These are phyloP conservation scores for Emergomyces pasteurianus DNA, from an alignment of 2,329 filamentous ascomycete genomes.

Conservation along the genomic window DNA sequence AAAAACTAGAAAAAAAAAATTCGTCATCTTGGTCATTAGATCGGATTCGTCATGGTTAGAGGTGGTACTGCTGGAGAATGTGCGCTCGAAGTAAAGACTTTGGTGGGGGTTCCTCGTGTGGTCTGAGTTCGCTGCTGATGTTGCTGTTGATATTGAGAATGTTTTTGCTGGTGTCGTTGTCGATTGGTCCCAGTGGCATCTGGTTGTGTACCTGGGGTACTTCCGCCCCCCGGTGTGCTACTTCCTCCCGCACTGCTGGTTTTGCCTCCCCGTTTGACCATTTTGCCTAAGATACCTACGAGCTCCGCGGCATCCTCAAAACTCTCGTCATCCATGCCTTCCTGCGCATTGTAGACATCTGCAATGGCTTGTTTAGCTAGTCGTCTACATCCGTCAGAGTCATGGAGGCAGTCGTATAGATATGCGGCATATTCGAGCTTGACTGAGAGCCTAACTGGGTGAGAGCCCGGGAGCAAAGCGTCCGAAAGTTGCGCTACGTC, in stretches of 20 bases:
- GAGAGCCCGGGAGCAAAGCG: conserved; percentile 66
- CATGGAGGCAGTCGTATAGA: conserved; percentile 82
- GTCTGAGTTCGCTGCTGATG: conserved; percentile 2
- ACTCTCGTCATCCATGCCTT: conserved; percentile 91
- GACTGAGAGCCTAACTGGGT: conserved; percentile 77
- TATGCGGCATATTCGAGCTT: conserved; percentile 91
- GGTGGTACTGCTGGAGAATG: background rate
- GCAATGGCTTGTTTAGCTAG: conserved; percentile 73
- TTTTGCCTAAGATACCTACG: conserved; percentile 72
- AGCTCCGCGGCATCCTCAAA: conserved; percentile 85
- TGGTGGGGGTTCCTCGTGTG: background rate
- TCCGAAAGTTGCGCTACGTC: conserved; percentile 67
- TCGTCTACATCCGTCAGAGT: conserved; percentile 60
- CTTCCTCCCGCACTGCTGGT: conserved; percentile 19
- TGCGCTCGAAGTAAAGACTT: background rate
- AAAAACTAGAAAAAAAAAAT: background rate
- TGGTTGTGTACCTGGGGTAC: conserved; percentile 6
- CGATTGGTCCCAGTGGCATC: conserved; percentile 5
- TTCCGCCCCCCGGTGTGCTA: conserved; percentile 21
- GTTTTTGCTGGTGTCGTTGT: conserved; percentile 8
- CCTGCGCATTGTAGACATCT: conserved; percentile 81
- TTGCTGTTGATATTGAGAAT: conserved; percentile 5
- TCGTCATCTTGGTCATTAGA: background rate
- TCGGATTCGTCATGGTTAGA: conserved; percentile 6
- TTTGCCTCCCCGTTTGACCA: conserved; percentile 63